A percentile compares a stretch with the other conserved stretches of the same genome.
These are phyloP conservation scores for Beta vulgaris DNA, from an alignment of 148 eudicot species.

Conservation along the genomic window DNA sequence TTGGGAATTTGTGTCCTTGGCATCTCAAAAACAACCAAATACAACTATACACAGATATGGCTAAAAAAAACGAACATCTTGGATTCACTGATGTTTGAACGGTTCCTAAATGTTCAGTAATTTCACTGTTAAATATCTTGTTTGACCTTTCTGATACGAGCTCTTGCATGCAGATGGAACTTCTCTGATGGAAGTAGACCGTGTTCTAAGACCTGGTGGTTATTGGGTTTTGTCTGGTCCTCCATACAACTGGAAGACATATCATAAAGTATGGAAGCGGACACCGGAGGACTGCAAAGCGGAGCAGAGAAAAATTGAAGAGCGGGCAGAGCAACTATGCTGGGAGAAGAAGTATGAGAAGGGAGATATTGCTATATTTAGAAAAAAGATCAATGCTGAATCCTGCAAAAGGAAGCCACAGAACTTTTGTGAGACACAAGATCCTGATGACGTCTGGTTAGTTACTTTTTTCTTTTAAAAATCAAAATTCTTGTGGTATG, in stretches of 20 bases:
- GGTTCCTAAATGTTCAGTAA: not conserved
- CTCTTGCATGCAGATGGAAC: conserved; percentile 45
- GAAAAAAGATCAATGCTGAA: conserved; percentile 51
- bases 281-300: conserved; percentile 56
- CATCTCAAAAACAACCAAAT: not conserved
- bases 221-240: conserved; percentile 83
- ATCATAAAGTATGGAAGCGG: conserved; percentile 64
- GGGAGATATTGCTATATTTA: conserved; percentile 71
- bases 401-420: conserved; percentile 45
- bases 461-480: conserved; percentile 14
- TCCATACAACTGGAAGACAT: conserved; percentile 70
- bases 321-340: conserved; percentile 62
- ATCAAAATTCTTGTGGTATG: not conserved
- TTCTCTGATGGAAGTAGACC: conserved; percentile 77
- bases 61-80: not conserved
- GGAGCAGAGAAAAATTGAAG: conserved; percentile 65
- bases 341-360: conserved; percentile 88
- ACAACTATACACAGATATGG: not conserved
- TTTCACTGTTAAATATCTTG: not conserved
- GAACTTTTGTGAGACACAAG: conserved; percentile 44
- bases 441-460: conserved; percentile 75
- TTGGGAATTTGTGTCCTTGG: not conserved
- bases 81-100: not conserved
- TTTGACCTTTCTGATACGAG: not conserved
- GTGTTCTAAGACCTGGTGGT: conserved; percentile 82